Evolutionary conservation across 2,329 filamentous ascomycete species (phyloP).

Genomic region (Aureobasidium sp.): DNA sequence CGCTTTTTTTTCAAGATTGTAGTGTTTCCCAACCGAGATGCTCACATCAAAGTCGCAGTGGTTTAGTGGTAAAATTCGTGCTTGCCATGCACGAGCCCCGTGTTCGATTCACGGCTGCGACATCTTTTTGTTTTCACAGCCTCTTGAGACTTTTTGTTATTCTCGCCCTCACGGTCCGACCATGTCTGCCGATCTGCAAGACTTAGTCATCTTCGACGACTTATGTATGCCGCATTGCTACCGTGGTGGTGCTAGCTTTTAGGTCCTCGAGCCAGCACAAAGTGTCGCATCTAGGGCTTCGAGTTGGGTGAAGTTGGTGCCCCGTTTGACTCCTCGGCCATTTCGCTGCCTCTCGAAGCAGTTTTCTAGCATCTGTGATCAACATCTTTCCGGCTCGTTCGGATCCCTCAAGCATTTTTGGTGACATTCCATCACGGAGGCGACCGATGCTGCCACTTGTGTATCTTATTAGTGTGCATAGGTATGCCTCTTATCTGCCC

Average conservation of each 20-base stretch:
- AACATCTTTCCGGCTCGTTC: background rate
- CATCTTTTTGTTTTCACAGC: background rate
- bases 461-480: background rate
- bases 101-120: slow-evolving; percentile 14
- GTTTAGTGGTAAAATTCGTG: slow-evolving; percentile 14
- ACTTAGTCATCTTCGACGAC: background rate
- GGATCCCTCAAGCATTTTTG: background rate
- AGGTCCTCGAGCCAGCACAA: no score
- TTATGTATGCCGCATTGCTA: background rate
- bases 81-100: slow-evolving; percentile 13
- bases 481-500: slow-evolving; percentile 2
- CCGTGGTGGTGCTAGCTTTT: background rate
- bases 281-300: background rate
- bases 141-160: background rate
- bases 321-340: background rate
- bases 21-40: background rate
- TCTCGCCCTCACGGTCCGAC: background rate
- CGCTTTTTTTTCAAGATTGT: background rate
- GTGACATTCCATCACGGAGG: background rate
- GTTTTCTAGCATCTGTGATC: no score
- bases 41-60: background rate
- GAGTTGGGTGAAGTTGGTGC: background rate
- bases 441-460: background rate
- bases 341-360: background rate
- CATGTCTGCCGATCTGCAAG: background rate